Evolutionary conservation across 2,329 filamentous ascomycete species (phyloP).

Genomic region (Claviceps quebecensis): DNA sequence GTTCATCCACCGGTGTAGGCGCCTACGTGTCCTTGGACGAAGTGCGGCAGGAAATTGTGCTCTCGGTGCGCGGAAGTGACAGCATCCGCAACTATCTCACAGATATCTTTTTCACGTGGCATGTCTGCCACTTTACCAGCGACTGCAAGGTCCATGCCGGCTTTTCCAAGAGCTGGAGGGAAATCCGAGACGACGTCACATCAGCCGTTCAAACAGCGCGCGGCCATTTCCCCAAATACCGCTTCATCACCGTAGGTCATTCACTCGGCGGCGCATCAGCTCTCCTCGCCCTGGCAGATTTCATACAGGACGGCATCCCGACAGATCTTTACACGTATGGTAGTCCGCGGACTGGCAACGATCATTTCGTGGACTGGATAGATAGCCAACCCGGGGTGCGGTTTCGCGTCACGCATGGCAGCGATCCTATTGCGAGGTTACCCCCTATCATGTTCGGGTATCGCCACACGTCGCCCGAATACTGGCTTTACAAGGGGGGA

Average conservation of each 20-base stretch:
- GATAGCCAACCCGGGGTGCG: conserved; percentile 35
- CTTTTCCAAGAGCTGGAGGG: conserved; percentile 45
- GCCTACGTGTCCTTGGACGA: conserved; percentile 39
- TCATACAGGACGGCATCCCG: conserved; percentile 33
- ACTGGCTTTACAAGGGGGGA: conserved; percentile 37
- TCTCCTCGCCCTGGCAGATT: conserved; percentile 41
- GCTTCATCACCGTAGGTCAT: conserved; percentile 49
- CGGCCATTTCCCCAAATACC: conserved; percentile 34
- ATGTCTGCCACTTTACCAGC: conserved; percentile 16
- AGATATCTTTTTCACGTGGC: conserved; percentile 26
- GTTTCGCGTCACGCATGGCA: conserved; percentile 51
- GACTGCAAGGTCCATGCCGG: conserved; percentile 42
- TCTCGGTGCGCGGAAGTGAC: conserved; percentile 44
- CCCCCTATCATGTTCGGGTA: conserved; percentile 48
- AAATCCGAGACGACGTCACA: conserved; percentile 30
- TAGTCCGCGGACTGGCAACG: conserved; percentile 50
- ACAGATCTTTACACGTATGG: conserved; percentile 52
- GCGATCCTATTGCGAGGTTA: conserved; percentile 55
- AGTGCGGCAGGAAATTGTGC: conserved; percentile 37
- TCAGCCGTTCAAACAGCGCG: conserved; percentile 29
- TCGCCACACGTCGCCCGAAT: conserved; percentile 56
- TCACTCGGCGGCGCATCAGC: conserved; percentile 54
- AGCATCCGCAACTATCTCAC: conserved; percentile 49
- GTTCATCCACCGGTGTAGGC: conserved; percentile 27
- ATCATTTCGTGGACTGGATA: conserved; percentile 38